These are phyloP conservation scores for Penicillium nucicola DNA, from an alignment of 495 filamentous ascomycete genomes.

Conservation along the genomic window DNA sequence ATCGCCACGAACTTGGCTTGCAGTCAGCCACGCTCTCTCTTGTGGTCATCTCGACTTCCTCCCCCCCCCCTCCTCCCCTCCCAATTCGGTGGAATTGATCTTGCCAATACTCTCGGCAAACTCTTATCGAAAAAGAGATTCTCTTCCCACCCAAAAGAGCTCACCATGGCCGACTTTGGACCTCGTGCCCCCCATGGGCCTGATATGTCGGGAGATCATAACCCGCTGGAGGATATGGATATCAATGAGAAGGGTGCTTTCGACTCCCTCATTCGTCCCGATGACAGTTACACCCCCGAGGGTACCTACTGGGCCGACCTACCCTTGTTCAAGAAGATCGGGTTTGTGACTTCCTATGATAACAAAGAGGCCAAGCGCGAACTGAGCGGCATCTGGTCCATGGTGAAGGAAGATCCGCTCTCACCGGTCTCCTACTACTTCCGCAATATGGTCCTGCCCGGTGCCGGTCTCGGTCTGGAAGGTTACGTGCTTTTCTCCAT, in stretches of 20 bases:
- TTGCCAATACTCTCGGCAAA: constrained; percentile 7
- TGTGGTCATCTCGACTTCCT: neutral
- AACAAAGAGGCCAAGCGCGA: constrained; percentile 62
- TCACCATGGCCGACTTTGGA: constrained; percentile 51
- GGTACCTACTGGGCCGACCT: constrained; percentile 91
- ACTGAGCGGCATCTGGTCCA: constrained; percentile 60
- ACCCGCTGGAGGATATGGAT: constrained; percentile 53
- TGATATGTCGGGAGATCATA: constrained; percentile 50
- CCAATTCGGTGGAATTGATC: neutral
- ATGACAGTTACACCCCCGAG: constrained; percentile 76
- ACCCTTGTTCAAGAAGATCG: constrained; percentile 57
- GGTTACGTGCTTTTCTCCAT: constrained; percentile 94
- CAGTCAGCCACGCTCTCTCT: constrained; percentile 3
- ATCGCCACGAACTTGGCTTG: constrained; percentile 17
- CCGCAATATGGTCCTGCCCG: constrained; percentile 82
- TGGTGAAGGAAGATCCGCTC: constrained; percentile 78
- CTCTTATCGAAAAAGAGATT: neutral
- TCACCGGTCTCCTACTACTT: constrained; percentile 79
- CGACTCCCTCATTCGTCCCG: constrained; percentile 68
- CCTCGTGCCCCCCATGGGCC: constrained; percentile 53
- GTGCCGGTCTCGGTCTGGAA: constrained; percentile 84
- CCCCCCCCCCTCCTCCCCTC: neutral
- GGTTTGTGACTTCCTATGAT: constrained; percentile 70
- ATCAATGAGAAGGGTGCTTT: constrained; percentile 69
- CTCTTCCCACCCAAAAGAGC: no score